Percentiles rank a stretch among this genome's conserved stretches.
Conservation (phyloP, 345 rosid species). For the Lepidium africanum region DNA sequence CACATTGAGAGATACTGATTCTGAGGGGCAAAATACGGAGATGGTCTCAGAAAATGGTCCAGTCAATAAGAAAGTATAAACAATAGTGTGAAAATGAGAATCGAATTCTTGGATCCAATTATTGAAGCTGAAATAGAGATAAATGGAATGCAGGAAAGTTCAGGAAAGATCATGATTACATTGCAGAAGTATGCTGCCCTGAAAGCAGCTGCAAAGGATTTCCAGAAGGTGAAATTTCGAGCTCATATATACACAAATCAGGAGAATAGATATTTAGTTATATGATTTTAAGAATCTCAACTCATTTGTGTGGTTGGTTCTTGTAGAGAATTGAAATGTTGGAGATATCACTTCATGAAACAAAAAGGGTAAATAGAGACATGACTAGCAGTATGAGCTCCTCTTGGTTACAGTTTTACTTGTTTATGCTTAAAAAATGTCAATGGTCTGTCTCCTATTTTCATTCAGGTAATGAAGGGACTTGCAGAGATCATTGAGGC, state of each 20-base stretch:
- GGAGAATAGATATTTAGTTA: neutral
- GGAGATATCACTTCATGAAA: conserved; percentile 14
- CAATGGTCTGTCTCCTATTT: neutral
- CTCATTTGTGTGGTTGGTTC: neutral
- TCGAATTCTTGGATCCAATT: neutral
- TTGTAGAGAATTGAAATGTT: conserved; percentile 16
- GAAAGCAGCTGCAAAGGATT: neutral
- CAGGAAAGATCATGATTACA: neutral
- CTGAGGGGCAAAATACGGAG: neutral
- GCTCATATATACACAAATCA: neutral
- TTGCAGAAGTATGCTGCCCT: conserved; percentile 2
- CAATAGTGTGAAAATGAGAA: neutral
- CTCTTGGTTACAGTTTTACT: neutral
- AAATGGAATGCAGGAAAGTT: neutral
- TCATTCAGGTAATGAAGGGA: neutral
- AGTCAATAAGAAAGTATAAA: neutral
- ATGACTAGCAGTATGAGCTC: neutral
- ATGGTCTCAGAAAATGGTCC: conserved; percentile 4
- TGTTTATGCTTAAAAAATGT: neutral
- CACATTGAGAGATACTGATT: neutral
- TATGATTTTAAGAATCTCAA: neutral
- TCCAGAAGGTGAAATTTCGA: neutral
- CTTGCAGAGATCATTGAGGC: conserved; percentile 2
- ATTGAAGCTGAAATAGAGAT: neutral
- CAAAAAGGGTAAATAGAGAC: conserved; percentile 9